Percentiles rank a stretch among this genome's conserved stretches.
Evolutionary conservation across 1,139 yeast genomes (phyloP).

Genomic region (Pichia kudriavzevii): DNA sequence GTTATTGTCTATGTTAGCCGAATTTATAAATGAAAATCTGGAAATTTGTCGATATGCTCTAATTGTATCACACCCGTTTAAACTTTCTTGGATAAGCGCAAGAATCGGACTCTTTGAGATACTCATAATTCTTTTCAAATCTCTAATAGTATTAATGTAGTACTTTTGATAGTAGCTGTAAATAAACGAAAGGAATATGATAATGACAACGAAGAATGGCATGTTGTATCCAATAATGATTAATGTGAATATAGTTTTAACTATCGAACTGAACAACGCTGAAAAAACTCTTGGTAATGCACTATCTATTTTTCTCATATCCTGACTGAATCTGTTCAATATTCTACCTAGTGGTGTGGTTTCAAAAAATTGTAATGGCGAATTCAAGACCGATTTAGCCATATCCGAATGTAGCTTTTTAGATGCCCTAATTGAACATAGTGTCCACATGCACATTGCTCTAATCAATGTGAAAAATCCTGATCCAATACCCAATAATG

Average conservation of each 20-base stretch:
- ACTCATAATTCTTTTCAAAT: conserved; percentile 47
- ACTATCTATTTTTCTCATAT: conserved; percentile 55
- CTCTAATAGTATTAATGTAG: conserved; percentile 48
- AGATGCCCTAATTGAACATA: conserved; percentile 60
- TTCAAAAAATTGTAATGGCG: conserved; percentile 75
- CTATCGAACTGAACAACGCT: conserved; percentile 36
- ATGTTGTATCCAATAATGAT: conserved; percentile 42
- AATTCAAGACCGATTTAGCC: conserved; percentile 55
- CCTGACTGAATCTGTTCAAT: conserved; percentile 61
- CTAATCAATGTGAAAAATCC: conserved; percentile 43
- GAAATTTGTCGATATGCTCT: conserved; percentile 45
- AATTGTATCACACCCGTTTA: conserved; percentile 54
- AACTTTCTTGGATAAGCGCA: conserved; percentile 57
- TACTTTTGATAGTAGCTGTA: conserved; percentile 47
- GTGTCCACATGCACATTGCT: conserved; percentile 47
- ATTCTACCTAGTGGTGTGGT: conserved; percentile 77
- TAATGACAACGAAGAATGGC: conserved; percentile 43
- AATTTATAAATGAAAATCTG: conserved; percentile 41
- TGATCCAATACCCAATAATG: conserved; percentile 47
- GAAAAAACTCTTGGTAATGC: conserved; percentile 40
- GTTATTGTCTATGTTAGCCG: conserved; percentile 36
- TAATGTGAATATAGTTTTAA: conserved; percentile 42
- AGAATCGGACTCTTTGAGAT: conserved; percentile 52
- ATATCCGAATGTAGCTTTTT: conserved; percentile 51
- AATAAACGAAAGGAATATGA: conserved; percentile 34